phyloP scores from a whole-genome alignment of 2,329 filamentous ascomycete species.

The Ceratocystis cacaofunesta region DNA sequence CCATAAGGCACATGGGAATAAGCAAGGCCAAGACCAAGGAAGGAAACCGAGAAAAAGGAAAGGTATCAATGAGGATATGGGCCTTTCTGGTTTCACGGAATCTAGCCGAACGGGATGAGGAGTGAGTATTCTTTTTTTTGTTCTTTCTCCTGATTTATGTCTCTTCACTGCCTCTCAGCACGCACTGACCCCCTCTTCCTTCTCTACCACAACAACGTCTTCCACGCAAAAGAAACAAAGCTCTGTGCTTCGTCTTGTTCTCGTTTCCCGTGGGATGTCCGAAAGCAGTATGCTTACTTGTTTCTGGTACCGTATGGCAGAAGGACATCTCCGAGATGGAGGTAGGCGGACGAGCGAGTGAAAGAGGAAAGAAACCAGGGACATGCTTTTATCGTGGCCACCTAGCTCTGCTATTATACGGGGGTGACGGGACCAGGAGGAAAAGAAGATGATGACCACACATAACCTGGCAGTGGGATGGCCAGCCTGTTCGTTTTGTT shows the following conservation, averaged over 20 bases:
- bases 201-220: background rate
- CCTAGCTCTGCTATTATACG: no score
- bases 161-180: background rate
- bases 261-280: background rate
- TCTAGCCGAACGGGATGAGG: background rate
- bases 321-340: no score
- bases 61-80: background rate
- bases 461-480: no score
- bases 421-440: no score
- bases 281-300: no score
- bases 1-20: background rate
- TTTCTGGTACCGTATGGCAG: no score
- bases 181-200: background rate
- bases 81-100: background rate
- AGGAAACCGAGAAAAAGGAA: background rate
- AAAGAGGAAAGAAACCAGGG: no score
- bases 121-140: slow-evolving; percentile 1
- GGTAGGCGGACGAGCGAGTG: no score
- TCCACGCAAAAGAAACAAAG: background rate
- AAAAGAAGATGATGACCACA: no score
- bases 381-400: no score
- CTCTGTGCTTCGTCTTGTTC: background rate
- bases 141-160: background rate
- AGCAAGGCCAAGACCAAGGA: background rate
- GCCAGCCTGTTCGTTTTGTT: no score